Conservation (phyloP, 108 stramenopile species). For the Mediolabrus comicus region DNA sequence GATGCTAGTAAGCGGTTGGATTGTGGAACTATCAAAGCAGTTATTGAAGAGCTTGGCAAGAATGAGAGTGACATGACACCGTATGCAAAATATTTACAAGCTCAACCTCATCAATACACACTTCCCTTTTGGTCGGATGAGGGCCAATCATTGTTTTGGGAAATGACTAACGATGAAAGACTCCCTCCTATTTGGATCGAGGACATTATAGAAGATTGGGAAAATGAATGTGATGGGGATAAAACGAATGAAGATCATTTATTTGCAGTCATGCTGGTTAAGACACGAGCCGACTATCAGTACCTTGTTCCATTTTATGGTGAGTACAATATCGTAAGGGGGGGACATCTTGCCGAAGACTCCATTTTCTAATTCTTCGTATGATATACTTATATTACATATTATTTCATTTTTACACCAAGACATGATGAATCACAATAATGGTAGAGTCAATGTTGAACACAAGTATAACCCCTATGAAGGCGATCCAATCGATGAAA, state of each 20-base stretch:
- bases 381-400: no score
- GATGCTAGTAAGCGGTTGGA: conserved; percentile 12
- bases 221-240: conserved; percentile 30
- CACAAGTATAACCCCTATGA: conserved; percentile 33
- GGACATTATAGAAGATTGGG: conserved; percentile 19
- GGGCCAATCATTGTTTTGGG: conserved; percentile 40
- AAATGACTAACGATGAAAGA: conserved; percentile 27
- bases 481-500: conserved; percentile 7
- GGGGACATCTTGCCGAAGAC: no score
- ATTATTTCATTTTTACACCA: neutral
- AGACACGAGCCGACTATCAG: conserved; percentile 62
- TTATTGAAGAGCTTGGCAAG: conserved; percentile 39
- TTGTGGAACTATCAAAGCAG: conserved; percentile 39
- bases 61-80: conserved; percentile 47
- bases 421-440: conserved; percentile 70
- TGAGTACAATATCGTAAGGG: neutral
- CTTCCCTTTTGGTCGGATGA: conserved; percentile 54
- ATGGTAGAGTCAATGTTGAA: conserved; percentile 35
- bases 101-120: conserved; percentile 5
- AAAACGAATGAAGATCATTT: conserved; percentile 17
- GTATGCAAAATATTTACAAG: conserved; percentile 52
- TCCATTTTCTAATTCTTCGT: neutral
- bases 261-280: conserved; percentile 51
- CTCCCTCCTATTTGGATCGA: conserved; percentile 23
- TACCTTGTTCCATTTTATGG: conserved; percentile 71